phyloP scores from a whole-genome alignment of 2,329 filamentous ascomycete genomes.

The Aspergillus novoparasiticus region DNA sequence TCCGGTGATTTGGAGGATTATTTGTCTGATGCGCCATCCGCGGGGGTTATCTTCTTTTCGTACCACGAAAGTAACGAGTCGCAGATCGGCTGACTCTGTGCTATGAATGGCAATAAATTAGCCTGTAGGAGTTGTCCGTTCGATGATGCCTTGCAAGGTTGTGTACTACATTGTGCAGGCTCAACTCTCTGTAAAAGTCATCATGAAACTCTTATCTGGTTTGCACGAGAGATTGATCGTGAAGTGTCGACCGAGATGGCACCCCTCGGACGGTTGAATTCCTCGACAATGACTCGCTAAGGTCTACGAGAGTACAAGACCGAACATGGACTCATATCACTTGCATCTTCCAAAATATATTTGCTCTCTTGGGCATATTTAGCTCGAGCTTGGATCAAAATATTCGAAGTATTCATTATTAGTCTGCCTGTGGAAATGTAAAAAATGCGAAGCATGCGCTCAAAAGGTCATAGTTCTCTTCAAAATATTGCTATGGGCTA shows the following conservation, averaged over 20 bases:
- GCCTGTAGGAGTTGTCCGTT: not conserved
- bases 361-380: too few species aligned
- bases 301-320: slow-evolving; percentile 43
- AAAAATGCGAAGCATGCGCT: too few species aligned
- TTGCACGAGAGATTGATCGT: slow-evolving; percentile 21
- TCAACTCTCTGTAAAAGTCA: not conserved
- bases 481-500: too few species aligned
- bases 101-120: not conserved
- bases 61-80: not conserved
- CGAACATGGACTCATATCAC: slow-evolving; percentile 45
- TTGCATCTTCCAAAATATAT: too few species aligned
- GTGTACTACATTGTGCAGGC: not conserved
- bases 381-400: too few species aligned
- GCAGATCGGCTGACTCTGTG: not conserved
- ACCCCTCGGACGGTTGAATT: slow-evolving; percentile 13
- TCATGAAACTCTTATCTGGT: slow-evolving; percentile 1
- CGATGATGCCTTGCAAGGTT: not conserved
- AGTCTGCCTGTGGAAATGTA: too few species aligned
- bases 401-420: too few species aligned
- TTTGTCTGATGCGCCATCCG: not conserved
- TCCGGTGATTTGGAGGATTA: not conserved
- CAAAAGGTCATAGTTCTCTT: too few species aligned
- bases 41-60: not conserved
- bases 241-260: slow-evolving; percentile 22
- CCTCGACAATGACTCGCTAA: slow-evolving; percentile 47